Percentiles rank a stretch among this genome's conserved stretches.
These are phyloP conservation scores for Paramecium caudatum DNA, from an alignment of 73 alveolate genomes.

Conservation along the genomic window DNA sequence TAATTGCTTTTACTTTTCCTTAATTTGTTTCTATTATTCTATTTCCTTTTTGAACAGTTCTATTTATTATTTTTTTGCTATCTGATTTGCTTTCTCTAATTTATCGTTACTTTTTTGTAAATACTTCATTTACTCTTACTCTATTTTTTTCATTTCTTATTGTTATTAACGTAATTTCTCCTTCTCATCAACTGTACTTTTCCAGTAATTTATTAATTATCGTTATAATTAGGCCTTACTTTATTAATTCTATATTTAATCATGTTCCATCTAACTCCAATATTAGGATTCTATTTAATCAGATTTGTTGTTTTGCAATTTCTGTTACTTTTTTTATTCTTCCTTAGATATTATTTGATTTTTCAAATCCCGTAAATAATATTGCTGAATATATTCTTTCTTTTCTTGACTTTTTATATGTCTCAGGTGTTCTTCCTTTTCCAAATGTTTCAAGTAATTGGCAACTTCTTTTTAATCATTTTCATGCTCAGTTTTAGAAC, in stretches of 20 bases:
- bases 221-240: background rate
- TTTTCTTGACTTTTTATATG: background rate
- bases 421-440: background rate
- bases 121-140: conserved; percentile 1
- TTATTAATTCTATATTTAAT: background rate
- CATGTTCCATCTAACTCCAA: conserved; percentile 12
- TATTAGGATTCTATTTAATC: conserved; percentile 31
- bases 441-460: background rate
- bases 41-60: conserved; percentile 34
- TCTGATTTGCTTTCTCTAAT: background rate
- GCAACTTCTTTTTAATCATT: conserved; percentile 19
- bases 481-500: background rate
- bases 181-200: background rate
- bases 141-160: background rate
- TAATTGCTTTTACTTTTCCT: background rate
- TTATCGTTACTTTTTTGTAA: background rate
- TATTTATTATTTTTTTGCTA: background rate
- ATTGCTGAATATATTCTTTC: background rate
- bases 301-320: background rate
- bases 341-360: conserved; percentile 18
- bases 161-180: background rate
- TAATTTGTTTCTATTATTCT: background rate
- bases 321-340: background rate
- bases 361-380: conserved; percentile 34
- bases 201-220: conserved; percentile 26